phyloP scores from a whole-genome alignment of 202 grass and related monocot genomes.

The Panicum virgatum region DNA sequence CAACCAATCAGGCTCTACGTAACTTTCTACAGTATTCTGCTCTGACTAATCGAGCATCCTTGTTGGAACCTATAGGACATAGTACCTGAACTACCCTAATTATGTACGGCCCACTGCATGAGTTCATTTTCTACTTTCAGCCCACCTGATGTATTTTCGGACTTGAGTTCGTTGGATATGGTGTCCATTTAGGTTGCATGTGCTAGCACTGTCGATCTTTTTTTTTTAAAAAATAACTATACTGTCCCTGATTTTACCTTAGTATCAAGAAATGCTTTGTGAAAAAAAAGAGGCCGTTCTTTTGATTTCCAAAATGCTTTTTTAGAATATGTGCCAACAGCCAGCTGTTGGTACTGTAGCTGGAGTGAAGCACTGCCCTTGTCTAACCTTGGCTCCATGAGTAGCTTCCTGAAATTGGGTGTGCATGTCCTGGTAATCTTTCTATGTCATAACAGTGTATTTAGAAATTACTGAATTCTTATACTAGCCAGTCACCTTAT shows the following conservation, averaged over 20 bases:
- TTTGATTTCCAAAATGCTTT: neutral
- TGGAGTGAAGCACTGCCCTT: neutral
- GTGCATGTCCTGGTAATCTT: neutral
- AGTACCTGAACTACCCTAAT: neutral
- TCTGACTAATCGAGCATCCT: neutral
- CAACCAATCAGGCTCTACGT: no score
- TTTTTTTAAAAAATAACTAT: conserved; percentile 26
- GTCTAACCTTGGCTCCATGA: neutral
- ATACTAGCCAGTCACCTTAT: neutral
- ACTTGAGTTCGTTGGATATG: conserved; percentile 16
- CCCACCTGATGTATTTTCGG: neutral
- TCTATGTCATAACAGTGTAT: conserved; percentile 21
- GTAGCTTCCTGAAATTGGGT: neutral
- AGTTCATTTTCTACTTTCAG: conserved; percentile 14
- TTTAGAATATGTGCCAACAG: neutral
- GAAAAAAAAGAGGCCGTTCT: neutral
- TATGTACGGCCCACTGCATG: neutral
- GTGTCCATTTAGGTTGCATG: neutral
- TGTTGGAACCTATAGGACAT: neutral
- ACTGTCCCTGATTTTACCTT: conserved; percentile 16
- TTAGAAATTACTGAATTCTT: conserved; percentile 13
- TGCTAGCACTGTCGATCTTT: neutral
- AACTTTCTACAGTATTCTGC: conserved; percentile 1
- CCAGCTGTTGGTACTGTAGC: neutral
- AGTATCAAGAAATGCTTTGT: conserved; percentile 5